Evolutionary conservation across 257 asterid species (phyloP).

Genomic region (Gentiana dahurica): DNA sequence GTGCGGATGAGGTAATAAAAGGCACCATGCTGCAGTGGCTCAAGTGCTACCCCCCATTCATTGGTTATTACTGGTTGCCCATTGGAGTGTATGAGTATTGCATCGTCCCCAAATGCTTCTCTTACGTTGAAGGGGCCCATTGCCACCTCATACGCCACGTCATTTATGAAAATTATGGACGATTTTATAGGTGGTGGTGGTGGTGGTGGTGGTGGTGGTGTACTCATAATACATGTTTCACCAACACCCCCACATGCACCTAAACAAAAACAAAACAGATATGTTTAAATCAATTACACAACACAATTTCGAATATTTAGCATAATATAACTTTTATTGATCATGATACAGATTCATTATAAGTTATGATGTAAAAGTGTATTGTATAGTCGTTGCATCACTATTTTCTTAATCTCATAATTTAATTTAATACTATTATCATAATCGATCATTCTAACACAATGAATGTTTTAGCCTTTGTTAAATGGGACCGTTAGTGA

Average conservation of each 20-base stretch:
- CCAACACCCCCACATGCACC: slow-evolving; percentile 31
- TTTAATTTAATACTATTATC: no score
- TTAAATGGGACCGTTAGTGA: no score
- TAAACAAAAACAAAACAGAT: not conserved
- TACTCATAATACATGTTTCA: slow-evolving; percentile 10
- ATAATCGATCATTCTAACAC: no score
- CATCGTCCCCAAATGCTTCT: slow-evolving; percentile 83
- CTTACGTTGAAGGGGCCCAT: slow-evolving; percentile 52
- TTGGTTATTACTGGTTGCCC: slow-evolving; percentile 72
- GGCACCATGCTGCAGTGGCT: slow-evolving; percentile 77
- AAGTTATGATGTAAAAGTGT: no score
- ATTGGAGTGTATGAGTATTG: slow-evolving; percentile 55
- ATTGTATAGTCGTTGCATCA: no score
- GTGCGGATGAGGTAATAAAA: slow-evolving; percentile 72
- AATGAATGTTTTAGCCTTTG: no score
- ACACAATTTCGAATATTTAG: no score
- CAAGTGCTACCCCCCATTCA: slow-evolving; percentile 70
- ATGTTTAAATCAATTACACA: no score
- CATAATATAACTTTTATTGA: no score
- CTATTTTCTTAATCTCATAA: no score
- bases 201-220: no score
- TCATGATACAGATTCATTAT: no score
- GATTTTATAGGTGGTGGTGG: slow-evolving; percentile 28
- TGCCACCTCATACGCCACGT: slow-evolving; percentile 78
- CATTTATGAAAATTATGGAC: slow-evolving; percentile 66